Percentiles rank a stretch among this genome's conserved stretches.
Evolutionary conservation across 352 stramenopile species (phyloP).

Genomic region (Phytophthora cajani): DNA sequence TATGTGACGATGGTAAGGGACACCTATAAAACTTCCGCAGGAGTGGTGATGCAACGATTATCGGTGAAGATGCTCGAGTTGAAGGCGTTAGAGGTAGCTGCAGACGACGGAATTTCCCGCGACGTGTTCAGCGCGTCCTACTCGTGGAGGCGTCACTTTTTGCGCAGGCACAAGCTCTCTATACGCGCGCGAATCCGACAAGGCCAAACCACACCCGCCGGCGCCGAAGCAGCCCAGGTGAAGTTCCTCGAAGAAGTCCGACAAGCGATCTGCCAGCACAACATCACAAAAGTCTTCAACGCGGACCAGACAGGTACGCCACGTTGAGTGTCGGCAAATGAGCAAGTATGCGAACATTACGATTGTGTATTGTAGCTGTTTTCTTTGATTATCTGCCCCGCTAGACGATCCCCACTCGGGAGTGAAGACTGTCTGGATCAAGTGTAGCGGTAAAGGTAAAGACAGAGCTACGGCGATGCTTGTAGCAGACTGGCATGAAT

Average conservation of each 20-base stretch:
- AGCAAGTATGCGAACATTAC: no score
- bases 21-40: neutral
- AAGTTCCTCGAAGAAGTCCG: slow-evolving; percentile 9
- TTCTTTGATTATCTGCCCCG: slow-evolving; percentile 25
- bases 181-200: slow-evolving; percentile 5
- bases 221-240: neutral
- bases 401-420: slow-evolving; percentile 12
- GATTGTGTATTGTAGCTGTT: slow-evolving; percentile 3
- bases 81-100: slow-evolving; percentile 1
- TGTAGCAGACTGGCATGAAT: no score
- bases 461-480: no score
- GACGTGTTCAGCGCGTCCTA: slow-evolving; percentile 1
- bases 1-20: neutral
- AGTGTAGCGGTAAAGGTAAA: no score
- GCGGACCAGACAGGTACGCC: slow-evolving; percentile 7
- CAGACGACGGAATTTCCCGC: neutral
- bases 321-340: no score
- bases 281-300: slow-evolving; percentile 8
- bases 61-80: slow-evolving; percentile 6
- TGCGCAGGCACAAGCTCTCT: slow-evolving; percentile 2
- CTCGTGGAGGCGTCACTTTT: slow-evolving; percentile 1
- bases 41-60: slow-evolving; percentile 10
- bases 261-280: slow-evolving; percentile 4
- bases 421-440: slow-evolving; percentile 25
- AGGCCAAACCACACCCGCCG: slow-evolving; percentile 11